These are phyloP conservation scores for Punica granatum DNA, from an alignment of 345 rosid species.

Conservation along the genomic window DNA sequence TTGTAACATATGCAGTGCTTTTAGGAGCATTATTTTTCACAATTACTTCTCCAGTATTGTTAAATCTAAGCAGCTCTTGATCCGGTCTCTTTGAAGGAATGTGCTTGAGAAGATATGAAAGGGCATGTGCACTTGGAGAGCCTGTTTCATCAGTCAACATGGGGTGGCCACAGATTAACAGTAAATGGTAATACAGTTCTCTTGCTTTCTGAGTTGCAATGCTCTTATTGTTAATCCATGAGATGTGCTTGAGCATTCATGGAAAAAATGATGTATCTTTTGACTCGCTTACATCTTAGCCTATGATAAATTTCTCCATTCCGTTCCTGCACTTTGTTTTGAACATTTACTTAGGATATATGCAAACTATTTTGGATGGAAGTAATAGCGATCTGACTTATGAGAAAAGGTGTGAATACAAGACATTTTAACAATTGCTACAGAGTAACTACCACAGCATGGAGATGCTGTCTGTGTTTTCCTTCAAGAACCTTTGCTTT, in stretches of 20 bases:
- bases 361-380: not conserved
- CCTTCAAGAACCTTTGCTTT: not conserved
- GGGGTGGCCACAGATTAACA: constrained; percentile 63
- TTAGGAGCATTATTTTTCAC: not conserved
- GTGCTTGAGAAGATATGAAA: constrained; percentile 67
- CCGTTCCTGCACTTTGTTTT: not conserved
- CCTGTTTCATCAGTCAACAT: constrained; percentile 53
- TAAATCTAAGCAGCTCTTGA: not conserved
- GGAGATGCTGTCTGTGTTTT: not conserved
- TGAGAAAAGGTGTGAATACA: not conserved
- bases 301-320: not conserved
- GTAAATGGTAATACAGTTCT: constrained; percentile 50
- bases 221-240: not conserved
- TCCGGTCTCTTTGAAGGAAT: constrained; percentile 40
- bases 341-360: not conserved
- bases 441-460: not conserved
- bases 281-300: not conserved
- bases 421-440: not conserved
- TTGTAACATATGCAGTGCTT: not conserved
- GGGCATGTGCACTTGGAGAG: constrained; percentile 53
- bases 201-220: not conserved
- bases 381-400: not conserved
- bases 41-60: not conserved
- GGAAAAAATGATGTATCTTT: not conserved
- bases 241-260: not conserved